Conservation (phyloP, 441 rosid species). For the Croton setiger region DNA sequence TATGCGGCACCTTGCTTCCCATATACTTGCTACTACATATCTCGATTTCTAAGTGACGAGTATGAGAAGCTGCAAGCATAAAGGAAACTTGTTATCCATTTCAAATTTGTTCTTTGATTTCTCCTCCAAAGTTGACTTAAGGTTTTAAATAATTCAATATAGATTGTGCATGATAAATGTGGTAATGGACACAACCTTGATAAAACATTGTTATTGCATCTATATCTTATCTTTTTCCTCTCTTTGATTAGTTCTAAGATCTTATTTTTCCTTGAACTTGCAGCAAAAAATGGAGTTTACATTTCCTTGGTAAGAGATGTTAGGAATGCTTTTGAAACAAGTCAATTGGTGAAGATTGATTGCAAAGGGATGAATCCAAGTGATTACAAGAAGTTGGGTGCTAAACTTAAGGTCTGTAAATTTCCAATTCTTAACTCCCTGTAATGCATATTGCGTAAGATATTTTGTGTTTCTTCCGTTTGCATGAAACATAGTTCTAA, state of each 20-base stretch:
- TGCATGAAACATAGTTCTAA: neutral
- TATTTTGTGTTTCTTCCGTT: neutral
- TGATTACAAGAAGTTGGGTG: conserved; percentile 90
- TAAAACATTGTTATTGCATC: neutral
- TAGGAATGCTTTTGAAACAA: conserved; percentile 79
- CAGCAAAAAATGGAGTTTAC: conserved; percentile 89
- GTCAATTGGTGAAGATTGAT: conserved; percentile 74
- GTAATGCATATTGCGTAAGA: neutral
- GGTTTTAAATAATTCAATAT: neutral
- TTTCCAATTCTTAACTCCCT: conserved; percentile 11
- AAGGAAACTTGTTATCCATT: neutral
- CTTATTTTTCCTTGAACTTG: conserved; percentile 22
- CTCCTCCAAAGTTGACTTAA: neutral
- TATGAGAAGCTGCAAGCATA: conserved; percentile 1
- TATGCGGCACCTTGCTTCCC: neutral
- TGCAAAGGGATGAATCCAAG: conserved; percentile 78
- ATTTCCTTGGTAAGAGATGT: conserved; percentile 71
- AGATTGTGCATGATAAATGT: neutral
- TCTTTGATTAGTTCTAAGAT: neutral
- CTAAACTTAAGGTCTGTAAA: conserved; percentile 74
- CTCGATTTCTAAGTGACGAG: neutral
- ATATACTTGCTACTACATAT: neutral
- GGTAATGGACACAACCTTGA: neutral
- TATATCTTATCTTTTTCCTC: neutral
- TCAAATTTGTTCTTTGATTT: neutral